Base-by-base conservation (phyloP, 2,329 filamentous ascomycete genomes). In the Emmonsia crescens region DNA sequence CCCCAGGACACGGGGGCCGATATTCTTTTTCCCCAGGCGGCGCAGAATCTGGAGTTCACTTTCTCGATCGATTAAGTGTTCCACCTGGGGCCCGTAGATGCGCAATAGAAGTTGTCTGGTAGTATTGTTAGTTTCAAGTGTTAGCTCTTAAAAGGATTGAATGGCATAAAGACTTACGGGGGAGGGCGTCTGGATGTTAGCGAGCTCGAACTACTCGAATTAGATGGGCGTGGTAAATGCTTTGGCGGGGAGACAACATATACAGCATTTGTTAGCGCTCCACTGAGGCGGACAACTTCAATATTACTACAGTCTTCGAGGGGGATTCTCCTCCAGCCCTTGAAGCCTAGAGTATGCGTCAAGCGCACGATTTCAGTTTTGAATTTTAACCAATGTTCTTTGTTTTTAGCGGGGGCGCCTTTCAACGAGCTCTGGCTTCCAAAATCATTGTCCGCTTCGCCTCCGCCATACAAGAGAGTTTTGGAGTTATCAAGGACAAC, bases 261-360 rank as follows among this genome's bases (percentile, higher is more conserved):
- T 42, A 99, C 92, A 12, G 93, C 91, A 72, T 99, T 99, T 24
- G 94, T 99, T 67, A 99, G 77, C 9, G 94, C 94, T 64, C 94
- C 94, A 72, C 93, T 96, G 48, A 82, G 72, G 46, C 79, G 72
- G 44, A 78, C 69, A 62, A 80, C 74, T 61, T 79, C 72, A 59
- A 80, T 72, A 57, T 80, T 76, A 60, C 67, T 66, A 46, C 76
- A 72, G 46, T 69, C 61, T 33, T 78, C 75, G 68, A 80, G 72
- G 0, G 90, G 83, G 0, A 99, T 85, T 63, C 86, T 86, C 60
- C 92, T 85, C 94, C 94, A 99, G 10, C 93, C 91, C 73, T 96
- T 96, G 38, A 97, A 82, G 60, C 86, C 85, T 59, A 99, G 79
- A 0, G 94, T 99, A 73, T 97, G 94, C 0, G 90, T 82, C 62